These are phyloP conservation scores for Boehmeria nivea DNA, from an alignment of 306 rosid species.

Conservation along the genomic window DNA sequence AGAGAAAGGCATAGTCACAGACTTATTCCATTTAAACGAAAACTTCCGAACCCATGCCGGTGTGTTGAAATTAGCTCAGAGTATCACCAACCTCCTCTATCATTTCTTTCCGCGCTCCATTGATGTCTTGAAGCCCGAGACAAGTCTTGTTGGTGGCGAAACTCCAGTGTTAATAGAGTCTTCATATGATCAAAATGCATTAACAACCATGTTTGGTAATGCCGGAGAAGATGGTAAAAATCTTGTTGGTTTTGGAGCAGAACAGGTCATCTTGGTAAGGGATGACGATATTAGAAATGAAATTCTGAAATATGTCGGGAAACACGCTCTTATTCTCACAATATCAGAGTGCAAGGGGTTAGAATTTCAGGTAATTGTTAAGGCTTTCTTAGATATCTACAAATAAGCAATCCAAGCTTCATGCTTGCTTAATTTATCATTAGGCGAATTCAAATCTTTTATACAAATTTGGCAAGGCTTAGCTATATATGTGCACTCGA, in stretches of 20 bases:
- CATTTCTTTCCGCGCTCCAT: slow-evolving; percentile 28
- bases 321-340: slow-evolving; percentile 55
- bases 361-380: slow-evolving; percentile 55
- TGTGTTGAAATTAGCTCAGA: slow-evolving; percentile 40
- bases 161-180: slow-evolving; percentile 49
- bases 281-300: slow-evolving; percentile 43
- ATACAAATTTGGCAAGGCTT: too few species aligned
- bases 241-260: slow-evolving; percentile 60
- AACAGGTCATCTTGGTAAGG: slow-evolving; percentile 66
- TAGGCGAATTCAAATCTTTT: too few species aligned
- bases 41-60: slow-evolving; percentile 40
- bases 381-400: too few species aligned
- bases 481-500: too few species aligned
- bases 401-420: not conserved
- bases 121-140: slow-evolving; percentile 30
- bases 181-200: slow-evolving; percentile 33
- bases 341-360: slow-evolving; percentile 59
- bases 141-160: slow-evolving; percentile 28
- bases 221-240: slow-evolving; percentile 22
- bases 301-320: slow-evolving; percentile 34
- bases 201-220: slow-evolving; percentile 41
- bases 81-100: slow-evolving; percentile 49
- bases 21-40: slow-evolving; percentile 31
- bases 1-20: slow-evolving; percentile 8
- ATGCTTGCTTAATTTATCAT: not conserved